Evolutionary conservation across 805 yeast species (phyloP), one percentile per base, ranked within the genome.

Genomic region (Yarrowia sp.): DNA sequence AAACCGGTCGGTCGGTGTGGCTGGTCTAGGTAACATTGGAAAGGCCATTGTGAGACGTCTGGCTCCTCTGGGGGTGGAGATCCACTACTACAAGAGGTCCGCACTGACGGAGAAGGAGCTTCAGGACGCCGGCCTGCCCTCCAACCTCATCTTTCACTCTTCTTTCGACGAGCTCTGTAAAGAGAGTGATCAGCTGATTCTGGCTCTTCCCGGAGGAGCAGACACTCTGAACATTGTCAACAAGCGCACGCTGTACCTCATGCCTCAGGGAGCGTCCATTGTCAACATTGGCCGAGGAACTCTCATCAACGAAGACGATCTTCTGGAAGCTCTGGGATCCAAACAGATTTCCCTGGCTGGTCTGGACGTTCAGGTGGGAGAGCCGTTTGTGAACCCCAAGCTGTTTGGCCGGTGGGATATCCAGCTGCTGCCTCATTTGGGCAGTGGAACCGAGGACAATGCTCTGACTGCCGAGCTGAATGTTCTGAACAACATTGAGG

Each of bases 21-120:
- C 89, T 3, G 96, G 96, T 0, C 87, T 90, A 72, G 96, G 96
- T 0, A 80, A 85, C 20, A 90, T 90, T 72, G 96, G 96, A 9
- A 83, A 83, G 74, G 80, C 82, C 38, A 85, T 89, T 68, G 95
- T 87, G 3, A 77, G 76, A 58, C 82, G 88, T 72, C 79, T 90
- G 69, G 65, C 79, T 58, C 79, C 78, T n/a, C 75, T 90, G 39
- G 92, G 91, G 5, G 86, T 90, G 90, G 77, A 83, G 20, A 80
- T 90, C 43, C 82, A 82, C 68, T 90, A 89, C 71, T 81, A 85
- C 67, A 89, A 88, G 71, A 81, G 92, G 72, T 79, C 79, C 0
- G 76, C 79, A 42, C 76, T 86, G 65, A 67, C 82, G 0, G 71
- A 70, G 2, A 81, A 81, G 44, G 78, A 73, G 0, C 69, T 70